Percentiles rank a stretch among this genome's conserved stretches.
phyloP scores from a whole-genome alignment of 192 early-diverging fungal species.

The Linnemannia hyalina region DNA sequence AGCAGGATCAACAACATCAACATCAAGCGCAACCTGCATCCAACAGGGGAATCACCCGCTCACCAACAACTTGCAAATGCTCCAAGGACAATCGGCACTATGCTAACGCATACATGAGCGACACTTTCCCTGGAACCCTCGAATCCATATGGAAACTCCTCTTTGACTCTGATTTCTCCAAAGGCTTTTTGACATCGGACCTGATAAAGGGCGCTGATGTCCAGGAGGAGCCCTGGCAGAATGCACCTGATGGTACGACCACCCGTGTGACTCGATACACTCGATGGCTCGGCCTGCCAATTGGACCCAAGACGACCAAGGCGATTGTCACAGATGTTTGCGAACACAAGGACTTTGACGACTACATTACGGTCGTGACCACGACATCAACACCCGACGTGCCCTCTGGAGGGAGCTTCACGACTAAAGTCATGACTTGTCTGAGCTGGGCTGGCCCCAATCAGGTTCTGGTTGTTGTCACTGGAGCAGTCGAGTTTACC shows the following conservation, averaged over 20 bases:
- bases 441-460: slow-evolving; percentile 62
- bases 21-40: background rate
- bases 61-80: slow-evolving; percentile 46
- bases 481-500: slow-evolving; percentile 63
- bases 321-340: slow-evolving; percentile 62
- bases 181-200: slow-evolving; percentile 39
- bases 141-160: slow-evolving; percentile 55
- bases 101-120: slow-evolving; percentile 24
- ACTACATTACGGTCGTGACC: slow-evolving; percentile 60
- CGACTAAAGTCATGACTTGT: slow-evolving; percentile 65
- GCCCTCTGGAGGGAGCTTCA: slow-evolving; percentile 65
- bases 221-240: slow-evolving; percentile 41
- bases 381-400: slow-evolving; percentile 70
- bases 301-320: slow-evolving; percentile 58
- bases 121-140: slow-evolving; percentile 49
- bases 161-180: slow-evolving; percentile 51
- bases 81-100: slow-evolving; percentile 52
- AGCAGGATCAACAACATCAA: background rate
- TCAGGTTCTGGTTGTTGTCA: slow-evolving; percentile 58
- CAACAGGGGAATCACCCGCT: background rate
- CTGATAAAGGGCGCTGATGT: slow-evolving; percentile 53
- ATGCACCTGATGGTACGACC: slow-evolving; percentile 7
- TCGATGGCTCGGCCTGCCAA: slow-evolving; percentile 46
- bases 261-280: slow-evolving; percentile 38
- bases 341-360: slow-evolving; percentile 57